Evolutionary conservation across 768 basidiomycete species (phyloP), one percentile per base, ranked within the genome.

Genomic region (Xanthoconium stramineum): DNA sequence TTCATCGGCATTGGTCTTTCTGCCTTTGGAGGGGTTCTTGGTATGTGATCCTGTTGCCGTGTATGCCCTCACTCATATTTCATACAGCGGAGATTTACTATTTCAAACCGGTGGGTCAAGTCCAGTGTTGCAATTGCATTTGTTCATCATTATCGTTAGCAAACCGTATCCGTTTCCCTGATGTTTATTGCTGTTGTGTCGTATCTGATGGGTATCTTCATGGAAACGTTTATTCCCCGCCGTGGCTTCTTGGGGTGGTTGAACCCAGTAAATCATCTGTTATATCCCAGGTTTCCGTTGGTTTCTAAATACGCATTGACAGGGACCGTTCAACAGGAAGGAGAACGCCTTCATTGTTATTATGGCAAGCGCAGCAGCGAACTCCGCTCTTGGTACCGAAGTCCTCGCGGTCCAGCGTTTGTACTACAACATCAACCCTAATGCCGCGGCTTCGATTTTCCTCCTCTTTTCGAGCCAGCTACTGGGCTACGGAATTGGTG

Each of bases 321-420:
- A 82, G 81, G 75, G 76, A 2, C 80, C 82, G 3, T 83, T 82
- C 64, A 83, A 83, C 65, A 83, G 81, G 67, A 83, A 83, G 59
- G 83, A 83, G 63, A 80, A 24, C 24, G 24, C 24, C 24, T 24
- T 24, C 24, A 4, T 24, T 24, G 24, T 24, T 4, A 24, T 24
- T 24, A 83, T 83, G 82, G 64, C 81, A 28, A 77, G 78, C 55
- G 80, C 82, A 1, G 81, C 81, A 1, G 80, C 82, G 6, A 81
- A 77, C 55, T 77, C 78, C 0, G 82, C 82, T 1, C 75, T 83
- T 29, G 82, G 74, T 3, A 83, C 81, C 0, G 80, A 83, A 61
- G 79, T 83, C 12, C 67, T 83, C 30, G 80, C 81, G 5, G 81
- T 82, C 10, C 82, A 83, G 58, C 75, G 79, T 1, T 35, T 83